Evolutionary conservation across 2,329 filamentous ascomycete species (phyloP), one percentile per base, ranked within the genome.

Genomic region (Penicillium nordicum): DNA sequence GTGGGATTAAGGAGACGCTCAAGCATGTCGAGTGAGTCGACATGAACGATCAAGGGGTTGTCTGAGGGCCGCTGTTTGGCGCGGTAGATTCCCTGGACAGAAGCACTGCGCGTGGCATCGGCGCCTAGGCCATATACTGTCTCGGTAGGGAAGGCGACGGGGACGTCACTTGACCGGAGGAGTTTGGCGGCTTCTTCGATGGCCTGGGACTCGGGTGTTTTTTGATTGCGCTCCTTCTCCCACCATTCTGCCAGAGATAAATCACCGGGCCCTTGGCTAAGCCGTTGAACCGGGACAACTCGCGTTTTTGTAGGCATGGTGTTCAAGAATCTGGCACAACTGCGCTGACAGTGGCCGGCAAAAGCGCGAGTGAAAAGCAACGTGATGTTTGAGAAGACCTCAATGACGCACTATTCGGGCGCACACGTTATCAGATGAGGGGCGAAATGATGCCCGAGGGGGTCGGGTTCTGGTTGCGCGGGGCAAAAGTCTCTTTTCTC

Each of bases 121-220:
- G 94, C 94, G n/a, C 92, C 94, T 8, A 99, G 82, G 0, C 94
- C 94, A 72, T 99, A 99, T 0, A 99, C 94, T 0, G 94, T 99
- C 76, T 99, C 94, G 0, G 94, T 99, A 0, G 94, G 94, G 71
- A 99, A 99, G 1, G 90, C 94, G 46, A 99, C 91, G 5, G 94
- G 94, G 4, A 82, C 82, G 69, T 90, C 82, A 50, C 82, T 86
- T 18, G 80, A 79, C 50, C 79, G 82, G 36, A 96, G 78, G 61
- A 86, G 81, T 12, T 80, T 70, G 2, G 89, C 90, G 1, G 90
- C 90, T 53, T 85, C 77, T 56, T 78, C 75, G 37, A 96, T 79
- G 55, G 79, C 75, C 36, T 78, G 73, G 4, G 78, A 76, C 63
- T 84, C 82, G 2, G 70, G 59, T 3, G 76, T 80, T 12, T 69